phyloP scores from a whole-genome alignment of 306 rosid genomes.

The Trichosanthes cucumerina region DNA sequence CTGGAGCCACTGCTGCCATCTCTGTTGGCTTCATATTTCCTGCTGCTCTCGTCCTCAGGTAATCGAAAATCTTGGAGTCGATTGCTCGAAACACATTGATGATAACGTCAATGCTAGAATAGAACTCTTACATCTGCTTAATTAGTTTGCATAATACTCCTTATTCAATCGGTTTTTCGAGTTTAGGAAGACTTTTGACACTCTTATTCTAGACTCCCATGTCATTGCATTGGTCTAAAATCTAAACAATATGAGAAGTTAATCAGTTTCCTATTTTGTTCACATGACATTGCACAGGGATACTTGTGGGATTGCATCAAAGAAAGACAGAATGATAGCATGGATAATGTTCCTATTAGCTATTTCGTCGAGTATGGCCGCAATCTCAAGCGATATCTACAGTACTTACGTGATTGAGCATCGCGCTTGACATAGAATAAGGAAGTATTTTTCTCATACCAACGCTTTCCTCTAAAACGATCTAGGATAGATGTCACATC shows the following conservation, averaged over 20 bases:
- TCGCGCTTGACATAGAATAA: slow-evolving; percentile 9
- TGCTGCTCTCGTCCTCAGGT: slow-evolving; percentile 54
- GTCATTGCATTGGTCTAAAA: background rate
- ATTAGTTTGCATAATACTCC: background rate
- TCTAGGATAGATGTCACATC: background rate
- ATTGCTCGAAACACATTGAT: background rate
- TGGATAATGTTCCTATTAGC: slow-evolving; percentile 56
- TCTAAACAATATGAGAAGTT: background rate
- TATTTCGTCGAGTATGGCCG: slow-evolving; percentile 44
- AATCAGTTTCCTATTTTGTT: background rate
- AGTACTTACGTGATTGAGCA: slow-evolving; percentile 23
- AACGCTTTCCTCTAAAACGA: background rate
- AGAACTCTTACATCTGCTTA: background rate
- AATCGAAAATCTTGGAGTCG: background rate
- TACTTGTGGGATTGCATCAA: slow-evolving; percentile 47
- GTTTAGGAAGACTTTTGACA: background rate
- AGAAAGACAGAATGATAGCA: slow-evolving; percentile 37
- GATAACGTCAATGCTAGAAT: background rate
- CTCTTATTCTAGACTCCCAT: background rate
- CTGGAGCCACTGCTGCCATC: slow-evolving; percentile 66
- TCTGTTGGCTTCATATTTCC: slow-evolving; percentile 56
- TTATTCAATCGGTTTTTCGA: background rate
- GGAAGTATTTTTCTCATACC: background rate
- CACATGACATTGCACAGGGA: slow-evolving; percentile 32
- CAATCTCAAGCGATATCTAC: slow-evolving; percentile 53